Evolutionary conservation across 805 yeast genomes (phyloP).

Genomic region (Sungouiozyma ichnusensis): DNA sequence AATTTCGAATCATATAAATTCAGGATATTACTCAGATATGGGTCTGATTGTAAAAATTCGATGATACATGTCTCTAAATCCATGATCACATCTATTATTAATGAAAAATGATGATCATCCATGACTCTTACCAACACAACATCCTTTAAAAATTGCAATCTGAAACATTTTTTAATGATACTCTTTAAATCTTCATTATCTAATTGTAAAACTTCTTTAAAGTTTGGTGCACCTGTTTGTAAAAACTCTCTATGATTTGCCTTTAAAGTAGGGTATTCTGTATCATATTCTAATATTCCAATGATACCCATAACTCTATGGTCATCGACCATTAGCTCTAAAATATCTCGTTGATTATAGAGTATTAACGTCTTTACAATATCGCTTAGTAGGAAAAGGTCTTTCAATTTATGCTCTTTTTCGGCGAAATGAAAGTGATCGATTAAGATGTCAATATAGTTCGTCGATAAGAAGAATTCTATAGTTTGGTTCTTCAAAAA

Average conservation of each 20-base stretch:
- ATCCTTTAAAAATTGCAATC: slow-evolving; percentile 74
- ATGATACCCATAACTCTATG: slow-evolving; percentile 46
- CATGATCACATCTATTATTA: slow-evolving; percentile 38
- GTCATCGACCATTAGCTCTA: slow-evolving; percentile 49
- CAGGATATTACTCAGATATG: slow-evolving; percentile 51
- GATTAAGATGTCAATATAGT: slow-evolving; percentile 45
- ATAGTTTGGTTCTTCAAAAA: slow-evolving; percentile 50
- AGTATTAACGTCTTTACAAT: slow-evolving; percentile 61
- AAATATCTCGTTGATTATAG: slow-evolving; percentile 56
- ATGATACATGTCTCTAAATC: slow-evolving; percentile 27
- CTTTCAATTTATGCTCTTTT: slow-evolving; percentile 36
- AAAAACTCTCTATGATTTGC: slow-evolving; percentile 70
- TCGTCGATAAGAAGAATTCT: slow-evolving; percentile 41
- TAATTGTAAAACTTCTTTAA: slow-evolving; percentile 64
- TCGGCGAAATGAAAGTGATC: slow-evolving; percentile 50
- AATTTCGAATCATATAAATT: slow-evolving; percentile 34
- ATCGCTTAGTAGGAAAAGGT: slow-evolving; percentile 58
- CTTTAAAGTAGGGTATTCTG: slow-evolving; percentile 70
- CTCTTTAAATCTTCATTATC: slow-evolving; percentile 38
- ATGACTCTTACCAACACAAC: slow-evolving; percentile 72
- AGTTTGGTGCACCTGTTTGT: slow-evolving; percentile 36
- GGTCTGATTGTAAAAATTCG: slow-evolving; percentile 24
- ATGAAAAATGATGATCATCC: slow-evolving; percentile 68
- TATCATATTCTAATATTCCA: slow-evolving; percentile 84
- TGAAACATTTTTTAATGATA: slow-evolving; percentile 63